phyloP scores from a whole-genome alignment of 208 protist genomes.

The Leptomonas pyrrhocoris region DNA sequence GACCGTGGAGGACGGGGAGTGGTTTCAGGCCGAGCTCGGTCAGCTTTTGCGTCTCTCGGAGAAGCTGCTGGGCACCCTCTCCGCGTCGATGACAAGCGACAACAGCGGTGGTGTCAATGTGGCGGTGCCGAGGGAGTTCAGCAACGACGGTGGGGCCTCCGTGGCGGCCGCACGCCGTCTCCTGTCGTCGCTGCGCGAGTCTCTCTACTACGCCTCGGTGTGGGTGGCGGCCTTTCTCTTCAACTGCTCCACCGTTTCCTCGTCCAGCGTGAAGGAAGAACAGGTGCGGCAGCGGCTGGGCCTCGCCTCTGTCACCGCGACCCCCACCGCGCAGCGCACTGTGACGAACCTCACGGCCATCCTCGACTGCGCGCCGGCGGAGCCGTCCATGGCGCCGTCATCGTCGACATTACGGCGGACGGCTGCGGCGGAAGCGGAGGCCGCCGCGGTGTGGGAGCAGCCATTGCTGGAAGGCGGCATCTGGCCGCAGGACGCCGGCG shows the following conservation, averaged over 20 bases:
- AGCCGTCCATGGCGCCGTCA: too few relatives aligned
- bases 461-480: constrained; percentile 30
- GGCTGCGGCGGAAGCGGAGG: constrained; percentile 12
- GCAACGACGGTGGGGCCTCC: background rate
- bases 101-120: background rate
- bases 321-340: constrained; percentile 27
- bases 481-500: background rate
- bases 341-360: constrained; percentile 14
- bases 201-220: constrained; percentile 31
- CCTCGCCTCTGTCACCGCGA: constrained; percentile 30
- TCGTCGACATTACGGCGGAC: background rate
- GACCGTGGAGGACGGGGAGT: constrained; percentile 56
- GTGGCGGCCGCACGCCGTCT: constrained; percentile 14
- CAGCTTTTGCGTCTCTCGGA: constrained; percentile 35
- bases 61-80: constrained; percentile 18
- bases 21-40: constrained; percentile 64
- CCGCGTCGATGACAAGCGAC: background rate
- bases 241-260: constrained; percentile 33
- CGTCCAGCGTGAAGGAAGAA: constrained; percentile 23
- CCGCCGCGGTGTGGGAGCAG: constrained; percentile 23
- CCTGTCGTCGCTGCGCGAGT: constrained; percentile 28
- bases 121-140: background rate
- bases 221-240: constrained; percentile 38
- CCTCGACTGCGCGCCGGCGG: background rate
- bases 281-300: constrained; percentile 33